A percentile compares a stretch with the other conserved stretches of the same genome.
phyloP scores from a whole-genome alignment of 2,329 filamentous ascomycete genomes.

The Alternaria arborescens region DNA sequence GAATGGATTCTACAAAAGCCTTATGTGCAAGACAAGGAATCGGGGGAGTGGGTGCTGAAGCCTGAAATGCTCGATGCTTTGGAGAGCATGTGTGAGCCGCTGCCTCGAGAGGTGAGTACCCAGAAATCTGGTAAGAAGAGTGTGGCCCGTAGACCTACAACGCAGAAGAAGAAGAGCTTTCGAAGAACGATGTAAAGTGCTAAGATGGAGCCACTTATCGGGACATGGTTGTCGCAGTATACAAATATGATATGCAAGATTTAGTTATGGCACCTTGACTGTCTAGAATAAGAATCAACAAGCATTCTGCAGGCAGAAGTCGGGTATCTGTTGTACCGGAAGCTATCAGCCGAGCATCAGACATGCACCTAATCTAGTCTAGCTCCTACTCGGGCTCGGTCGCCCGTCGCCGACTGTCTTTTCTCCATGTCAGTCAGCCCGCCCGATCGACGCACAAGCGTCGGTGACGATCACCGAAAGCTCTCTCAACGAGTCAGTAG shows the following conservation, averaged over 20 bases:
- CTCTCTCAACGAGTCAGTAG: no score
- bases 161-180: neutral
- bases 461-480: no score
- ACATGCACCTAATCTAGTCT: no score
- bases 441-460: no score
- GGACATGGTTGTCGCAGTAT: neutral
- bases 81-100: neutral
- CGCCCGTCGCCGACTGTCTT: no score
- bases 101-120: neutral
- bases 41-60: neutral
- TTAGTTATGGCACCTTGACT: no score
- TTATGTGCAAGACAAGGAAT: neutral
- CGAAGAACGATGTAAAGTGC: neutral
- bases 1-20: conserved; percentile 2
- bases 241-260: neutral
- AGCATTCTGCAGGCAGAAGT: neutral
- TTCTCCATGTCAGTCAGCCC: no score
- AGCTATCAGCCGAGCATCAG: no score
- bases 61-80: neutral
- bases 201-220: no score
- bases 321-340: no score
- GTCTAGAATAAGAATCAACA: neutral
- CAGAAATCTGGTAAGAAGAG: neutral
- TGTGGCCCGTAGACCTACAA: neutral
- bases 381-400: no score